Conservation (phyloP, 208 protist species). For the Leishmania arabica region DNA sequence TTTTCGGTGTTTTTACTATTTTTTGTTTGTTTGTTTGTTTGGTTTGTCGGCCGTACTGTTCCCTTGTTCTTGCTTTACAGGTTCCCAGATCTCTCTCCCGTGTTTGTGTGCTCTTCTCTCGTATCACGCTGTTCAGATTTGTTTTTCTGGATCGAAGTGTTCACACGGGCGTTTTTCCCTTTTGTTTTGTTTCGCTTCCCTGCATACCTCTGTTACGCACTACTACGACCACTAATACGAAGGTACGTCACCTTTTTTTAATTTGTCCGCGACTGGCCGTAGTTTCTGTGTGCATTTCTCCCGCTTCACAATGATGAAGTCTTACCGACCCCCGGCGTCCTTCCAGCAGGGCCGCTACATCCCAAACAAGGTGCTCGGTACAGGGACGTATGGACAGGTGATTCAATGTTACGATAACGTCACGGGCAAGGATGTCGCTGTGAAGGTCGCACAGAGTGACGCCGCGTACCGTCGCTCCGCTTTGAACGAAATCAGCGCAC, state of each 20-base stretch:
- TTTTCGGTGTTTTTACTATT: not conserved
- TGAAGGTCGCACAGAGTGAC: constrained; percentile 87
- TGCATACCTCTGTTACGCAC: not conserved
- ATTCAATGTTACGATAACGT: constrained; percentile 87
- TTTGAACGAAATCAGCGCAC: constrained; percentile 75
- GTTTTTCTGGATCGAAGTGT: not conserved
- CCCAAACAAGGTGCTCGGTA: constrained; percentile 77
- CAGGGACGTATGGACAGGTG: constrained; percentile 93
- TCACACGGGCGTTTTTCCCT: not conserved
- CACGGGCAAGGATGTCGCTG: constrained; percentile 67
- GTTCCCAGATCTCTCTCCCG: not conserved
- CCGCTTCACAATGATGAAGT: constrained; percentile 41
- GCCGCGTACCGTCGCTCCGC: constrained; percentile 81
- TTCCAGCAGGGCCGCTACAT: constrained; percentile 69
- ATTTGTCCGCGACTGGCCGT: not conserved
- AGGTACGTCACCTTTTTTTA: too few species aligned
- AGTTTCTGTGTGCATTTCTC: not conserved
- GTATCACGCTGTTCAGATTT: not conserved
- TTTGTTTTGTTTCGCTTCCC: not conserved
- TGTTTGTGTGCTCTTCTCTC: not conserved
- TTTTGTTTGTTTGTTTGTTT: not conserved
- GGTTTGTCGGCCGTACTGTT: not conserved
- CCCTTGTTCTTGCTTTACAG: not conserved
- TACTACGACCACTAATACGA: not conserved
- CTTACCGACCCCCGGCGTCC: constrained; percentile 43